Evolutionary conservation across 2,329 filamentous ascomycete genomes (phyloP), one percentile per base, ranked within the genome.

Genomic region (Alternaria sp.): DNA sequence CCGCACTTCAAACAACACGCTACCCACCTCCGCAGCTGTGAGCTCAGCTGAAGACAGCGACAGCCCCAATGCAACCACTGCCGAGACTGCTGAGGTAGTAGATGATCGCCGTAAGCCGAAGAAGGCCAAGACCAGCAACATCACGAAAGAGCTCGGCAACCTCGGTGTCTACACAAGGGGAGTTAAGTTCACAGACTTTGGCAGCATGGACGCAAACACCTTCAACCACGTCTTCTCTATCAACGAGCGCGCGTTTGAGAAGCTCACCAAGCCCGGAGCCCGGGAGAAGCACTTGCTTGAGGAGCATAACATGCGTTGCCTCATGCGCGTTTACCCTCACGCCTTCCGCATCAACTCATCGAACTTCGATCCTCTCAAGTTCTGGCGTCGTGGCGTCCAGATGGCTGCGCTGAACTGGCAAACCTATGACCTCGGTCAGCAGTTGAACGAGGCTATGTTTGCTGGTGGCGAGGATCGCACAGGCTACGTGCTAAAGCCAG

Each of bases 391-490:
- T 46, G 96, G 96, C 30, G 96, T 97, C 18, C 96, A 99, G 81
- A 98, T 99, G 95, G 94, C 92, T 14, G 96, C 96, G 0, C 85
- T 98, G 66, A 99, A 99, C 81, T 98, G 96, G 95, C 96, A 99
- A 81, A 98, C 94, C 0, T 97, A 96, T 75, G 96, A 98, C 76
- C 86, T 96, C 18, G 93, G 94, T 49, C 96, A 97, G 88, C 95
- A 98, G 77, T 87, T 98, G 79, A 98, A 98, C 78, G 92, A 96
- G 71, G 96, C 96, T 75, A 98, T 99, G 96, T 99, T 97, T 77
- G 92, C 94, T 50, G 92, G 93, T 61, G 93, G 93, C 46, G 90
- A 87, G 12, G 96, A 97, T 81, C 88, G 89, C 60, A 92, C 92
- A 3, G 96, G 96, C 47, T 99, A 98, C 74, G 94, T 98, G 14